phyloP scores from a whole-genome alignment of 805 yeast genomes.

The Priceomyces melissophilus region DNA sequence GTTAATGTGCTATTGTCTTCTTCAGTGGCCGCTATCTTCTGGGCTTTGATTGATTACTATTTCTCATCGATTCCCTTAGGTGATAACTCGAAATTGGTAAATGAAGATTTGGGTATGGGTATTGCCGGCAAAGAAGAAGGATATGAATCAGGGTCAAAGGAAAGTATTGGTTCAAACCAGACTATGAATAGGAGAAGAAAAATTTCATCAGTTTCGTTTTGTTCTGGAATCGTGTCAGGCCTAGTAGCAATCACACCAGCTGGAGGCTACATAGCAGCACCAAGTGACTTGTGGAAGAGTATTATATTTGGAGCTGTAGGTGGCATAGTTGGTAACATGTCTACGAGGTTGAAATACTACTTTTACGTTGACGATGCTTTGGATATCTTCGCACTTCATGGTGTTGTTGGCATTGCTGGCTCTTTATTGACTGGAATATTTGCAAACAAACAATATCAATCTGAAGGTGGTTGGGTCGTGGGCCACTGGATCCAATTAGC shows the following conservation, averaged over 20 bases:
- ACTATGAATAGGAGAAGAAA: slow-evolving; percentile 18
- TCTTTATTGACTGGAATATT: slow-evolving; percentile 39
- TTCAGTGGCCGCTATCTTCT: slow-evolving; percentile 31
- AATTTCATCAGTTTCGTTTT: slow-evolving; percentile 36
- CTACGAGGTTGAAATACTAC: slow-evolving; percentile 38
- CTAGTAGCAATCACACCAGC: slow-evolving; percentile 42
- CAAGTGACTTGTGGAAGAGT: slow-evolving; percentile 37
- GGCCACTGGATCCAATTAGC: slow-evolving; percentile 40
- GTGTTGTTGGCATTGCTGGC: slow-evolving; percentile 39
- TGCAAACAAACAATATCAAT: slow-evolving; percentile 27
- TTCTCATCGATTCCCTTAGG: slow-evolving; percentile 38
- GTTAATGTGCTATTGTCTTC: slow-evolving; percentile 33
- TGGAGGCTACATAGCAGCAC: slow-evolving; percentile 38
- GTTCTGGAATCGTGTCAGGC: slow-evolving; percentile 40
- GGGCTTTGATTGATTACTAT: slow-evolving; percentile 38
- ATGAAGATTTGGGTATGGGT: background rate
- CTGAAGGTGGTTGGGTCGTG: slow-evolving; percentile 41
- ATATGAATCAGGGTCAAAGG: background rate
- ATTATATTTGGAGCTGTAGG: slow-evolving; percentile 39
- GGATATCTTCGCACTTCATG: slow-evolving; percentile 43
- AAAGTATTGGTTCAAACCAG: background rate
- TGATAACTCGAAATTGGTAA: slow-evolving; percentile 7
- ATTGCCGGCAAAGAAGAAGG: background rate
- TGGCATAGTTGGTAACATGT: slow-evolving; percentile 31
- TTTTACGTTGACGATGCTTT: slow-evolving; percentile 40